phyloP scores from a whole-genome alignment of 2,329 filamentous ascomycete genomes.

The Colletotrichum navitas region DNA sequence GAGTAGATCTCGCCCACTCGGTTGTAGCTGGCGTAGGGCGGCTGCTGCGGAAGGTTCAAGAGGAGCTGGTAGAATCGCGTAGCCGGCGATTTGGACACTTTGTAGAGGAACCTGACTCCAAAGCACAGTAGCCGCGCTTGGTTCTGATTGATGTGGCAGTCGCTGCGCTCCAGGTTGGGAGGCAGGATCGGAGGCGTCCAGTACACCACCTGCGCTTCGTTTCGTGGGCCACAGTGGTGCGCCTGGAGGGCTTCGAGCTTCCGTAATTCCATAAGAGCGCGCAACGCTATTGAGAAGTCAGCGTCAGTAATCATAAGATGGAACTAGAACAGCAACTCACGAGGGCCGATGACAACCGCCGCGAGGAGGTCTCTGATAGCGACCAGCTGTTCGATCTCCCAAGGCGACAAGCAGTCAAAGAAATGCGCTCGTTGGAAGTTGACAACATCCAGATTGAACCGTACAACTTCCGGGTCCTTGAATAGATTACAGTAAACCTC shows the following conservation, averaged over 20 bases:
- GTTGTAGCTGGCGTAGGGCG: constrained; percentile 36
- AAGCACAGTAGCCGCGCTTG: constrained; percentile 33
- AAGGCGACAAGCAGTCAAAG: constrained; percentile 32
- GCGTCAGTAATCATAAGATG: not conserved
- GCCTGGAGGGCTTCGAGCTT: constrained; percentile 25
- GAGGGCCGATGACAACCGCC: constrained; percentile 32
- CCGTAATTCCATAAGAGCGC: constrained; percentile 31
- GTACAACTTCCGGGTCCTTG: constrained; percentile 37
- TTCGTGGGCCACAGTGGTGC: constrained; percentile 31
- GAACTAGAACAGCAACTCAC: constrained; percentile 1
- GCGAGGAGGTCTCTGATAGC: constrained; percentile 22
- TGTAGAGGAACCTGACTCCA: constrained; percentile 31
- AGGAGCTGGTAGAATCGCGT: constrained; percentile 31
- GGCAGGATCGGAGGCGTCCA: constrained; percentile 31
- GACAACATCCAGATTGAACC: constrained; percentile 34
- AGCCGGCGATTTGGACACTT: constrained; percentile 21
- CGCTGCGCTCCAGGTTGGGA: constrained; percentile 21
- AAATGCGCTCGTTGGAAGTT: constrained; percentile 37
- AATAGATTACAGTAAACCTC: constrained; percentile 36
- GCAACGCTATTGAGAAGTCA: constrained; percentile 14
- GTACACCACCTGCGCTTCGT: constrained; percentile 25
- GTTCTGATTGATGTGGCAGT: constrained; percentile 40
- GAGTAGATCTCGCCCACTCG: constrained; percentile 31
- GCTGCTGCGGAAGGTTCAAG: constrained; percentile 24
- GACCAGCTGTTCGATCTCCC: constrained; percentile 38